Conservation (phyloP, 257 asterid species). For the Echium plantagineum region DNA sequence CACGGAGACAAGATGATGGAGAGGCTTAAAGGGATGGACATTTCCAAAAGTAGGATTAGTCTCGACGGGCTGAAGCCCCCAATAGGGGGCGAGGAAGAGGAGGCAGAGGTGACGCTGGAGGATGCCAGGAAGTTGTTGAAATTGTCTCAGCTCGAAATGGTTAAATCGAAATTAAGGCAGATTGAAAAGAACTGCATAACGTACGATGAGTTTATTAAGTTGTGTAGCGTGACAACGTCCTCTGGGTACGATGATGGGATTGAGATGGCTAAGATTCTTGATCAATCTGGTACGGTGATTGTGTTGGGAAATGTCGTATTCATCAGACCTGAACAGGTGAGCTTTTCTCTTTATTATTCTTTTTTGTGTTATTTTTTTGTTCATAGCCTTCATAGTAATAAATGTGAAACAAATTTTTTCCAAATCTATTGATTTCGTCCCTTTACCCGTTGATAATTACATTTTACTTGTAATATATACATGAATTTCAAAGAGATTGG, state of each 20-base stretch:
- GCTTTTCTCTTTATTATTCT: too few species aligned
- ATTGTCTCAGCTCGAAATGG: slow-evolving; percentile 54
- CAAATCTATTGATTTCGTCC: too few species aligned
- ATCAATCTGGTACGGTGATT: slow-evolving; percentile 64
- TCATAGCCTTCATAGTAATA: too few species aligned
- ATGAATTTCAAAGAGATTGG: too few species aligned
- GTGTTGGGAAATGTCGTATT: slow-evolving; percentile 64
- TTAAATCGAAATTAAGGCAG: slow-evolving; percentile 46
- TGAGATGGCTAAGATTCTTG: slow-evolving; percentile 57
- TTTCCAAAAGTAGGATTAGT: slow-evolving; percentile 38
- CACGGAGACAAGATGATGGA: slow-evolving; percentile 12
- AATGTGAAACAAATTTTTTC: too few species aligned
- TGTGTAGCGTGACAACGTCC: slow-evolving; percentile 35
- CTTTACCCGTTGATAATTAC: too few species aligned
- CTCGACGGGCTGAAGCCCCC: slow-evolving; percentile 54
- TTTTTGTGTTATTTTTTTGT: too few species aligned
- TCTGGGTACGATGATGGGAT: slow-evolving; percentile 34
- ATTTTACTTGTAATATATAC: too few species aligned
- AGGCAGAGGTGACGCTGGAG: slow-evolving; percentile 28
- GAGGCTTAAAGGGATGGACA: slow-evolving; percentile 63
- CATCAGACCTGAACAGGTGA: slow-evolving; percentile 72
- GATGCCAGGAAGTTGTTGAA: slow-evolving; percentile 59
- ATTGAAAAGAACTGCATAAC: slow-evolving; percentile 33
- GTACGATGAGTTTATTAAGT: slow-evolving; percentile 35
- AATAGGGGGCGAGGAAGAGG: slow-evolving; percentile 14